Base-by-base conservation (phyloP, 2,329 filamentous ascomycete genomes). In the Penicillium sp. region DNA sequence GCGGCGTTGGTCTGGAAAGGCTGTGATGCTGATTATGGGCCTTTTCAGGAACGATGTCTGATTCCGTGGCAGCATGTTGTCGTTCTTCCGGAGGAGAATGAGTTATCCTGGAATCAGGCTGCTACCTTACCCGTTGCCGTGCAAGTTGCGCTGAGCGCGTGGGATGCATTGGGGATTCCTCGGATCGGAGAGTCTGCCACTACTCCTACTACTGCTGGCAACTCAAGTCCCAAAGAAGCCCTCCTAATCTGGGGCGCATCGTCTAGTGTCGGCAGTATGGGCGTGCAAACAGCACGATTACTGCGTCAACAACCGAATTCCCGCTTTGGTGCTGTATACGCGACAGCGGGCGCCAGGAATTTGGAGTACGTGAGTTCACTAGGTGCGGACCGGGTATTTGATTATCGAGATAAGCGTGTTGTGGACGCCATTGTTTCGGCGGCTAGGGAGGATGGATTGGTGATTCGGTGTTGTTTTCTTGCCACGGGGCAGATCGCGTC, bases 241-340 rank as follows among this genome's bases (percentile, higher is more conserved):
- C 64, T 79, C 2, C 47, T 80, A 0, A 67, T 79, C 28, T 79
- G 77, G 77, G 77, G 77, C 1, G 77, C 72, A 3, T 77, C 75
- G 9, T 78, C 76, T 0, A 79, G 77, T 40, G 72, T 80, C 1
- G 77, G 76, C 1, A 75, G 71, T 0, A 77, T 79, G 73, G 74
- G 73, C 0, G 75, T 80, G 3, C 77, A 79, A 55, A 70, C 48
- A 2, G 76, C 71, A 7, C 67, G 68, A 3, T 2, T 75, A 3
- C 55, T 79, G 14, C 70, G 73, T 1, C 61, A 74, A 9, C 66
- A 77, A 49, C 52, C 5, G 1, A 47, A 42, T 19, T 72, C 74
- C 48, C 48, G 67, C 16, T 66, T 75, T 37, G 69, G 68, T 0
- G 72, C 74, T 2, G 77, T 79, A 4, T 80, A 79, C 26, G 75